phyloP scores from a whole-genome alignment of 305 asterid genomes.

The Fraxinus ornus region DNA sequence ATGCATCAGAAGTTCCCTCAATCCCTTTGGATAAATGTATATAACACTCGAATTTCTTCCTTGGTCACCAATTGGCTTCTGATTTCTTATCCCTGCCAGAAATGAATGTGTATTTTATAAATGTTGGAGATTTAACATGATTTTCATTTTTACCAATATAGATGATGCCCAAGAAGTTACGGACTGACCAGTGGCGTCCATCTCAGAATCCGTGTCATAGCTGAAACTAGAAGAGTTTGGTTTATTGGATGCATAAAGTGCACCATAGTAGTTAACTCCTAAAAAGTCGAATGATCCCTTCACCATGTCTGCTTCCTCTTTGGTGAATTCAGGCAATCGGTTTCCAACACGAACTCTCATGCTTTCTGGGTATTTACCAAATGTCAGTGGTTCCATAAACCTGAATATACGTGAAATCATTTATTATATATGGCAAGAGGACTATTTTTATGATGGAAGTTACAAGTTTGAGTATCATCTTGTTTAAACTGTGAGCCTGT shows the following conservation, averaged over 20 bases:
- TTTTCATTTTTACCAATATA: not conserved
- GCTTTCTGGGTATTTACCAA: conserved; percentile 41
- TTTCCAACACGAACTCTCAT: conserved; percentile 38
- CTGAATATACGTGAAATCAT: conserved; percentile 21
- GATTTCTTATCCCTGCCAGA: conserved; percentile 30
- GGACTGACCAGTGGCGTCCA: conserved; percentile 33
- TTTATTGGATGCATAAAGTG: conserved; percentile 40
- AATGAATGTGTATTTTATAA: not conserved
- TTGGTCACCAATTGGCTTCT: conserved; percentile 46
- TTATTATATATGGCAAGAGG: not conserved
- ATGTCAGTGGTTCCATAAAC: conserved; percentile 43
- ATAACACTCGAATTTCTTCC: conserved; percentile 41
- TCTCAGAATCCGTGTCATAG: conserved; percentile 42
- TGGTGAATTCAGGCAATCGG: conserved; percentile 40
- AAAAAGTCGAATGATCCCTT: conserved; percentile 40
- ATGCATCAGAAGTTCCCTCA: conserved; percentile 29
- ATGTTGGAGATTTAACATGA: not conserved
- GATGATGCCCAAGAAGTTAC: not conserved
- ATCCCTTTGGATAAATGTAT: conserved; percentile 56
- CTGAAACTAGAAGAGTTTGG: conserved; percentile 40
- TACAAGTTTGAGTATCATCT: not conserved
- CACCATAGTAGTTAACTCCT: conserved; percentile 52
- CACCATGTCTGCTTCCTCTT: conserved; percentile 30
- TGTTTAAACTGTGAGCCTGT: not conserved
- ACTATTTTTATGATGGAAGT: not conserved